A percentile compares a stretch with the other conserved stretches of the same genome.
These are phyloP conservation scores for Phaseolus lunatus DNA, from an alignment of 306 rosid species.

Conservation along the genomic window DNA sequence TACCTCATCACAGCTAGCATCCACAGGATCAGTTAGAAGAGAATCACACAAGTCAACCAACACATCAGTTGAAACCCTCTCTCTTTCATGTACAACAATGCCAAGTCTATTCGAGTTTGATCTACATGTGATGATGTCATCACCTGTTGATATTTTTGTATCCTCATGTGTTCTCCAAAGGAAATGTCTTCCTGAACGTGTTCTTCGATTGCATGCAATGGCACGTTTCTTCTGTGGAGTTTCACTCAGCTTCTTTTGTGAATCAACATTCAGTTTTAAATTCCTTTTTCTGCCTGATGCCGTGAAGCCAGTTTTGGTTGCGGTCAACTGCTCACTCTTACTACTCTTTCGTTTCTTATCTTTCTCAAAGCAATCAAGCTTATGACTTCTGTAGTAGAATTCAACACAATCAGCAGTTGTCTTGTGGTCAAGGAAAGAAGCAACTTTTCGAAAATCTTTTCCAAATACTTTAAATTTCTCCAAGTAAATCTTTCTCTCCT, in stretches of 20 bases:
- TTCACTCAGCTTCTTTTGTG: slow-evolving; percentile 75
- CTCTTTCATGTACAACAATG: slow-evolving; percentile 60
- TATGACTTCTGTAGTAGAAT: slow-evolving; percentile 86
- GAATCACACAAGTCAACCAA: slow-evolving; percentile 76
- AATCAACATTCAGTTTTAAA: slow-evolving; percentile 58
- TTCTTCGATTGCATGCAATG: slow-evolving; percentile 43
- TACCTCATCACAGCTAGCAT: slow-evolving; percentile 62
- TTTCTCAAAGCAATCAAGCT: slow-evolving; percentile 69
- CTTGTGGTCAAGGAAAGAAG: slow-evolving; percentile 82
- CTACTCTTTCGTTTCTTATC: slow-evolving; percentile 56
- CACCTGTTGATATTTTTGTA: slow-evolving; percentile 47
- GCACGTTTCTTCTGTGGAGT: slow-evolving; percentile 68
- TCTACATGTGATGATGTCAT: slow-evolving; percentile 44
- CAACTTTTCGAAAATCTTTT: slow-evolving; percentile 81
- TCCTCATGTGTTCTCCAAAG: slow-evolving; percentile 53
- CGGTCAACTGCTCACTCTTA: slow-evolving; percentile 53
- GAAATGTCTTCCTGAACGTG: slow-evolving; percentile 48
- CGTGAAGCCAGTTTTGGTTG: slow-evolving; percentile 52
- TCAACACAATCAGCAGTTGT: slow-evolving; percentile 92
- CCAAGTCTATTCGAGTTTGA: neutral
- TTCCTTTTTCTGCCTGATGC: slow-evolving; percentile 68
- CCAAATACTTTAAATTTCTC: slow-evolving; percentile 68
- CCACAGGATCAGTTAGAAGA: slow-evolving; percentile 59
- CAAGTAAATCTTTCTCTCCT: slow-evolving; percentile 66
- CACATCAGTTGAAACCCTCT: slow-evolving; percentile 71